Evolutionary conservation across 164 flowering plant species (phyloP).

Genomic region (Dillenia suffruticosa): DNA sequence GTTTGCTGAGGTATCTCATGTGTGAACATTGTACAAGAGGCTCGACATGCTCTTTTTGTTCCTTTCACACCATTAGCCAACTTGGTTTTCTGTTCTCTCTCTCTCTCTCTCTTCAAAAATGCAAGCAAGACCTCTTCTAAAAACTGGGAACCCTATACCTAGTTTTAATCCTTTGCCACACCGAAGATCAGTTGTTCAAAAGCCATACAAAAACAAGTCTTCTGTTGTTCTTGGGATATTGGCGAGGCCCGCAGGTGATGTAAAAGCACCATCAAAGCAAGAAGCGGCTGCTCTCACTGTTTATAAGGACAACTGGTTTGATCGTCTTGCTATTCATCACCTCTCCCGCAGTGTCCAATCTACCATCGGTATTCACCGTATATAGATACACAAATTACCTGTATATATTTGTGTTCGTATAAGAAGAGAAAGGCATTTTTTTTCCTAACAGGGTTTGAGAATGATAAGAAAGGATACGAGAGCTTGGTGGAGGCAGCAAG

Average conservation of each 20-base stretch:
- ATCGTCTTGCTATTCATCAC: conserved; percentile 53
- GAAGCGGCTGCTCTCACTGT: conserved; percentile 3
- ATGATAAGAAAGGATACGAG: conserved; percentile 57
- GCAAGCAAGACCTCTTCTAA: conserved; percentile 24
- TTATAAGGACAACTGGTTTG: conserved; percentile 65
- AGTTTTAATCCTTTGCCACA: too few species aligned
- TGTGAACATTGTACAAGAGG: too few species aligned
- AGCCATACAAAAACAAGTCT: background rate
- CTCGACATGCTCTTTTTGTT: too few species aligned
- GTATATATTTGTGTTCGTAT: too few species aligned
- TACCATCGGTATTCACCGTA: conserved; percentile 42
- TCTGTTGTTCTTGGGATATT: conserved; percentile 23
- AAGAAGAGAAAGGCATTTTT: too few species aligned
- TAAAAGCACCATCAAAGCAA: background rate
- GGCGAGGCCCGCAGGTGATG: conserved; percentile 23
- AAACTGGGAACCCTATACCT: conserved; percentile 1
- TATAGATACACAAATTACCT: too few species aligned
- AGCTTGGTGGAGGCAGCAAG: conserved; percentile 69
- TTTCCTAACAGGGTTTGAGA: conserved; percentile 40
- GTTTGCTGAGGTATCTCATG: too few species aligned
- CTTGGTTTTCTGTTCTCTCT: background rate
- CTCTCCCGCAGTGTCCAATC: conserved; percentile 60
- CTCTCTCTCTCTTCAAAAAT: conserved; percentile 8
- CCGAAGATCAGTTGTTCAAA: too few species aligned
- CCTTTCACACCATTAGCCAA: too few species aligned